A percentile compares a stretch with the other conserved stretches of the same genome.
Conservation (phyloP, 2,329 filamentous ascomycete genomes). For the Penicillium sp. region DNA sequence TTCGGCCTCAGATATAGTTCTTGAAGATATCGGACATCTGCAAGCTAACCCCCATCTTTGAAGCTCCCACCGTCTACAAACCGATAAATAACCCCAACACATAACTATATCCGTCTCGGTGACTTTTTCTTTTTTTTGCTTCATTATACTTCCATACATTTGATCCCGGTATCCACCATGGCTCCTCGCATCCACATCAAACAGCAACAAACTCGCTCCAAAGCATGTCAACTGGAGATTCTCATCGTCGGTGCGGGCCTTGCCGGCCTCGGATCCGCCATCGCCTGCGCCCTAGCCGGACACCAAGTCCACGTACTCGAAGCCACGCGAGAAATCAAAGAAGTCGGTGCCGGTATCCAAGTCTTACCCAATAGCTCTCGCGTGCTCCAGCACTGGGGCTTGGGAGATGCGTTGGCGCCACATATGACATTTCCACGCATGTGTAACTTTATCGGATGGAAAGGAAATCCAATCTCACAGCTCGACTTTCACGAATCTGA, state of each 20-base stretch:
- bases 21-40: slow-evolving; percentile 7
- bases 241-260: slow-evolving; percentile 27
- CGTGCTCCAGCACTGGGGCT: slow-evolving; percentile 36
- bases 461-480: slow-evolving; percentile 46
- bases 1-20: slow-evolving; percentile 7
- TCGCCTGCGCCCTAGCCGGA: slow-evolving; percentile 24
- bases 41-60: slow-evolving; percentile 20
- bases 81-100: slow-evolving; percentile 8
- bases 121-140: not conserved
- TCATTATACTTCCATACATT: not conserved
- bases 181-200: slow-evolving; percentile 46
- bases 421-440: slow-evolving; percentile 42
- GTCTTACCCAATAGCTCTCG: slow-evolving; percentile 39
- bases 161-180: slow-evolving; percentile 11
- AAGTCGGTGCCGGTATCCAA: slow-evolving; percentile 30
- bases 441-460: slow-evolving; percentile 53
- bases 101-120: not conserved
- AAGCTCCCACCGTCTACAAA: not conserved
- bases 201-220: slow-evolving; percentile 35
- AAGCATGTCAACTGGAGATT: slow-evolving; percentile 46
- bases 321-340: slow-evolving; percentile 22
- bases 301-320: slow-evolving; percentile 27
- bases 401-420: slow-evolving; percentile 40
- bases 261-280: slow-evolving; percentile 26
- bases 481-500: slow-evolving; percentile 48